These are phyloP conservation scores for Trichoderma sp. DNA, from an alignment of 2,329 filamentous ascomycete species.

Conservation along the genomic window DNA sequence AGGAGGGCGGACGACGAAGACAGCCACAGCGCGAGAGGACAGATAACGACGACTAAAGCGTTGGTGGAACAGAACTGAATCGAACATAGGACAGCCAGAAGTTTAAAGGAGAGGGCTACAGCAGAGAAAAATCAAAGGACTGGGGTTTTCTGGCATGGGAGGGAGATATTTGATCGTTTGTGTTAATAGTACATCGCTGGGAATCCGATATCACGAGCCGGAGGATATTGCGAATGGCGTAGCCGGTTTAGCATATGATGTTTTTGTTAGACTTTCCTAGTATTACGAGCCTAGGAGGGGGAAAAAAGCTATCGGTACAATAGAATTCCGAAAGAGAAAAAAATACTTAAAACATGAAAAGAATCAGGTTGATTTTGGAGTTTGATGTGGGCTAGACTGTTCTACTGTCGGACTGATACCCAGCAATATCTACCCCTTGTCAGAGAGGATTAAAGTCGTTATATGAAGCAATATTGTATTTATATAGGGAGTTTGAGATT, in stretches of 20 bases:
- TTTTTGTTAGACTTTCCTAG: constrained; percentile 26
- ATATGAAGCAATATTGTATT: not conserved
- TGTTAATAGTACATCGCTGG: constrained; percentile 37
- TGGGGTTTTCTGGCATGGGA: constrained; percentile 21
- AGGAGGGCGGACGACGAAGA: constrained; percentile 32
- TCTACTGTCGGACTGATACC: not conserved
- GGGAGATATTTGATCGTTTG: constrained; percentile 25
- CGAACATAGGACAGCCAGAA: constrained; percentile 7
- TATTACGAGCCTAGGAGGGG: constrained; percentile 13
- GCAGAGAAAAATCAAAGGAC: constrained; percentile 14
- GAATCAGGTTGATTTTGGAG: not conserved
- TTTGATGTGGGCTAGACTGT: not conserved
- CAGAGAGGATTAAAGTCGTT: not conserved
- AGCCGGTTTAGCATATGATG: constrained; percentile 37
- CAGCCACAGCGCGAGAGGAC: constrained; percentile 44
- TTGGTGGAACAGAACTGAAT: constrained; percentile 16
- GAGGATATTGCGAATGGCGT: constrained; percentile 36
- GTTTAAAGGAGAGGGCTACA: not conserved
- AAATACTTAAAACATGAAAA: not conserved
- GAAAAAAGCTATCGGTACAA: constrained; percentile 15
- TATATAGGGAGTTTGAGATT: not conserved
- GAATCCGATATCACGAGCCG: constrained; percentile 27
- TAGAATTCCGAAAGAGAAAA: constrained; percentile 17
- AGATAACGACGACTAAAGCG: constrained; percentile 54
- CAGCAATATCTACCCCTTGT: not conserved